phyloP scores from a whole-genome alignment of 2,329 filamentous ascomycete genomes.

The Fusarium tanahbumbuense region DNA sequence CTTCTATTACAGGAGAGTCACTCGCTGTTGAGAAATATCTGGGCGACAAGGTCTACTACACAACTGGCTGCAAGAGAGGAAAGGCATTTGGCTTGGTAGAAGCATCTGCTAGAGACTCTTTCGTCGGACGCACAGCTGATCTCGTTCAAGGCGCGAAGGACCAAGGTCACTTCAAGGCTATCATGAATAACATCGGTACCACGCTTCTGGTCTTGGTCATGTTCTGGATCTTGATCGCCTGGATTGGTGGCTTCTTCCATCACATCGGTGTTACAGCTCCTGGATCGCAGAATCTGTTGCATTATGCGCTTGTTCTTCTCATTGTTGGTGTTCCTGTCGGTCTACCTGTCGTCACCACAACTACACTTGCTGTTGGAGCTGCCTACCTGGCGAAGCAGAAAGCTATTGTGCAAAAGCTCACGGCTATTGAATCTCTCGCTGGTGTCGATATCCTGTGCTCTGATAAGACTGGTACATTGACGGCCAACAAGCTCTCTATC shows the following conservation, averaged over 20 bases:
- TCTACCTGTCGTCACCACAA: slow-evolving; percentile 30
- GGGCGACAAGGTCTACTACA: slow-evolving; percentile 30
- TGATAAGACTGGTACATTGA: slow-evolving; percentile 26
- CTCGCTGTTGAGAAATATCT: slow-evolving; percentile 30
- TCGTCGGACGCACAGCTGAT: slow-evolving; percentile 31
- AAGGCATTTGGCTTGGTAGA: slow-evolving; percentile 24
- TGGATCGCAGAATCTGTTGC: slow-evolving; percentile 30
- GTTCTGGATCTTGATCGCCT: slow-evolving; percentile 28
- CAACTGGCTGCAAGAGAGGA: slow-evolving; percentile 31
- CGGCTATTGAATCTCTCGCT: slow-evolving; percentile 18
- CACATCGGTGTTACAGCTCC: slow-evolving; percentile 15
- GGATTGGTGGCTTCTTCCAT: slow-evolving; percentile 34
- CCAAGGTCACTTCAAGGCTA: slow-evolving; percentile 33
- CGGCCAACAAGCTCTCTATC: slow-evolving; percentile 26
- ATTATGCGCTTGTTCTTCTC: slow-evolving; percentile 29
- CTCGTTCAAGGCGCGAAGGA: slow-evolving; percentile 33
- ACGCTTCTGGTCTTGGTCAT: slow-evolving; percentile 26
- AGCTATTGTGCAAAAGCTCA: slow-evolving; percentile 25
- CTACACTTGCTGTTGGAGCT: slow-evolving; percentile 27
- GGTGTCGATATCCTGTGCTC: slow-evolving; percentile 32
- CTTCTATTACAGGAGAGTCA: slow-evolving; percentile 31
- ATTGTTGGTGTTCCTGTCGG: slow-evolving; percentile 35
- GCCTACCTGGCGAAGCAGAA: slow-evolving; percentile 31
- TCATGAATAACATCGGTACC: slow-evolving; percentile 34
- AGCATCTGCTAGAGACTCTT: slow-evolving; percentile 19